These are phyloP conservation scores for Colletotrichum truncatum DNA, from an alignment of 2,329 filamentous ascomycete genomes.

Conservation along the genomic window DNA sequence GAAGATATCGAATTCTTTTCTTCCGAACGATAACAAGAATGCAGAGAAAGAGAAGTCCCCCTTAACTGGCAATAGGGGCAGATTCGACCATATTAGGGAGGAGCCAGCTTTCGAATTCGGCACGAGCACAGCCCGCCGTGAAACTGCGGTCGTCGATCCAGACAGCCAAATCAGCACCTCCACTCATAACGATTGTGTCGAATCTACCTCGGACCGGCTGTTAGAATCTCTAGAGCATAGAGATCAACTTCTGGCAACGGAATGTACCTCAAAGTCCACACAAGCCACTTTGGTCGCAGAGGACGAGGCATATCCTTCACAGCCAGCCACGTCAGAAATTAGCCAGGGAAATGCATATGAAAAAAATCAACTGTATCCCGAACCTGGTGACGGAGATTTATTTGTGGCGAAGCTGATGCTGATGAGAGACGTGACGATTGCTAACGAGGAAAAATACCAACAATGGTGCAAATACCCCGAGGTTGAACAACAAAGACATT, in stretches of 20 bases:
- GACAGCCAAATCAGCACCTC: neutral
- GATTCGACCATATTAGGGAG: too few species aligned
- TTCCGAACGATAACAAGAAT: too few species aligned
- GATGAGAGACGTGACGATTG: neutral
- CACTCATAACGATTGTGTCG: neutral
- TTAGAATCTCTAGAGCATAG: too few species aligned
- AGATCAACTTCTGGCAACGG: neutral
- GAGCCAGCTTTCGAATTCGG: too few species aligned
- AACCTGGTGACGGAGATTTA: neutral
- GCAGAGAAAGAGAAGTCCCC: neutral
- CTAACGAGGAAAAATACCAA: neutral
- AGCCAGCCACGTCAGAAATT: neutral
- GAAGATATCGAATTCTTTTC: neutral
- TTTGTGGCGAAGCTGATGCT: conserved; percentile 9
- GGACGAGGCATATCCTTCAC: neutral
- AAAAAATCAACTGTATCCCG: neutral
- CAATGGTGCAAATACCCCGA: neutral
- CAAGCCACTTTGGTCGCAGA: neutral
- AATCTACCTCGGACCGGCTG: too few species aligned
- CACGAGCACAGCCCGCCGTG: too few species aligned
- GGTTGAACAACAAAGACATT: neutral
- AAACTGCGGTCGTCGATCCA: too few species aligned
- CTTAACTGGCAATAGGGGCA: too few species aligned
- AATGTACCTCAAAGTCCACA: neutral
- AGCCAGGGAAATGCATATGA: neutral